Base-by-base conservation (phyloP, 1,139 yeast species). In the Sugiyamaella novakii region DNA sequence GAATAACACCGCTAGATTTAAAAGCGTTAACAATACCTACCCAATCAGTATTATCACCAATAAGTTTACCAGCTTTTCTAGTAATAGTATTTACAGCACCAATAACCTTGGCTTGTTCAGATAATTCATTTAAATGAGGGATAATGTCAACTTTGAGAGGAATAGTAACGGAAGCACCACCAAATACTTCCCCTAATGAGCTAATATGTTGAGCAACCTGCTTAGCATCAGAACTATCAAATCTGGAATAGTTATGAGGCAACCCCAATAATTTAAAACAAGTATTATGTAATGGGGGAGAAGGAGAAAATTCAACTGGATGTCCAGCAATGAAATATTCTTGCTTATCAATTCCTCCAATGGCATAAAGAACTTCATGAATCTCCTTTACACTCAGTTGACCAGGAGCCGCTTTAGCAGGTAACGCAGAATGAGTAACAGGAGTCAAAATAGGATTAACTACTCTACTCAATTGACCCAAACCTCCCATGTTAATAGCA, bases 41-140 rank as follows among this genome's bases (percentile, higher is more conserved):
- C 96, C 96, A 92, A 68, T 94, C 99, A 40, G 99, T 94, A 70
- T 94, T 94, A 60, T 87, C 94, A 54, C 98, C 98, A 49, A 71
- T 68, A 48, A 84, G 77, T 55, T 75, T 74, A 10, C 81, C 83
- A 38, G 76, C 64, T 2, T 75, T 5, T 25, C 86, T 86, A 36
- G 78, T 75, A 46, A 92, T 78, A 0, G 99, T 94, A 70, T 94
- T 94, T 49, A 94, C 91, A 17, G 98, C 98, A 40, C 98, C 98
- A 60, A 92, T 87, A 11, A 69, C 63, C 57, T 76, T 69, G 21
- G 96, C 98, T 14, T 94, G 80, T 5, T 79, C 84, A 2, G 91
- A 52, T 18, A 69, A 54, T 54, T 79, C 83, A 51, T 76, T 75
- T 55, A 84, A 76, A 57, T 79, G 77, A 58, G 81, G 75, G 72